phyloP scores from a whole-genome alignment of 805 yeast species.

The Maudiozyma turicensis region DNA sequence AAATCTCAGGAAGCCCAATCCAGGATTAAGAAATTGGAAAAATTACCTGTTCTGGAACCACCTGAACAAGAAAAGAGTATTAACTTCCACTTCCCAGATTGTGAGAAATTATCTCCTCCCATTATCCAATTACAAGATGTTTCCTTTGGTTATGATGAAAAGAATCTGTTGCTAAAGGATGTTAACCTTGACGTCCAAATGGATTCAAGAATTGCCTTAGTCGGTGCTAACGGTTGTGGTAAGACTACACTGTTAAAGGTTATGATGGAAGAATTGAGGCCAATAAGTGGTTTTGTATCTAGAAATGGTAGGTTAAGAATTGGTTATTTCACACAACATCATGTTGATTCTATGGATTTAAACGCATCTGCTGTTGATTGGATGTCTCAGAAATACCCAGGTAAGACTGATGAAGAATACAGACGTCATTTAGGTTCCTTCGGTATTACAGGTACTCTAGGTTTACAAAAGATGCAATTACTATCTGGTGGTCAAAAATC shows the following conservation, averaged over 20 bases:
- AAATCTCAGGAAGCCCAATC: slow-evolving; percentile 97
- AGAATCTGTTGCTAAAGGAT: slow-evolving; percentile 52
- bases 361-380: slow-evolving; percentile 80
- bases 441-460: slow-evolving; percentile 92
- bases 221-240: slow-evolving; percentile 99
- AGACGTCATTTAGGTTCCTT: slow-evolving; percentile 94
- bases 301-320: slow-evolving; percentile 81
- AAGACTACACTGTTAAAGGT: slow-evolving; percentile 88
- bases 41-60: slow-evolving; percentile 82
- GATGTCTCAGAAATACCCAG: slow-evolving; percentile 86
- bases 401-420: slow-evolving; percentile 91
- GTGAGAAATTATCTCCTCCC: slow-evolving; percentile 88
- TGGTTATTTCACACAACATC: slow-evolving; percentile 97
- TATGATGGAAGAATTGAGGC: slow-evolving; percentile 66
- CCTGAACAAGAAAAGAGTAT: slow-evolving; percentile 87
- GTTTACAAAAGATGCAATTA: slow-evolving; percentile 80
- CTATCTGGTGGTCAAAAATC: slow-evolving; percentile 98
- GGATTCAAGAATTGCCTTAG: slow-evolving; percentile 91
- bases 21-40: slow-evolving; percentile 92
- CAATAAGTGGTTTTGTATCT: slow-evolving; percentile 68
- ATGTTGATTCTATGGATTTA: slow-evolving; percentile 94
- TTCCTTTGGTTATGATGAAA: slow-evolving; percentile 70
- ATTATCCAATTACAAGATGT: slow-evolving; percentile 81
- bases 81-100: slow-evolving; percentile 89
- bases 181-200: slow-evolving; percentile 87